A percentile compares a stretch with the other conserved stretches of the same genome.
These are phyloP conservation scores for Chloropicon primus DNA, from an alignment of 139 green algal species.

Conservation along the genomic window DNA sequence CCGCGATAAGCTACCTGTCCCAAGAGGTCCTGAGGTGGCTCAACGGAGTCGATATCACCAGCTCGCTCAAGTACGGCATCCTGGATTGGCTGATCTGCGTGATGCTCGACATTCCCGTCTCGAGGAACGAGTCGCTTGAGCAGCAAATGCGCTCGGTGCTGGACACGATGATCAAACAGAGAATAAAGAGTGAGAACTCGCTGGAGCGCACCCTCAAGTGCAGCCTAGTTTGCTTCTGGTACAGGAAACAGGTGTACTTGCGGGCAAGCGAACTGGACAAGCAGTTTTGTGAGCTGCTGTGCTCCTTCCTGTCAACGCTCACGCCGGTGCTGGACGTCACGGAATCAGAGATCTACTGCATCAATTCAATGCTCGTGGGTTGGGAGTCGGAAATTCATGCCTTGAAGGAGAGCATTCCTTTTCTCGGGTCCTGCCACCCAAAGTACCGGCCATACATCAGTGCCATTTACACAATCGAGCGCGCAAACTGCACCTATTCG, in stretches of 20 bases:
- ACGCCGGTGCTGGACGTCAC: not conserved
- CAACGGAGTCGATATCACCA: not conserved
- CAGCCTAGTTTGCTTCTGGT: not conserved
- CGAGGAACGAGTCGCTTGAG: not conserved
- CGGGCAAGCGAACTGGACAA: not conserved
- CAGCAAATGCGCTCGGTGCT: not conserved
- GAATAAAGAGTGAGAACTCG: not conserved
- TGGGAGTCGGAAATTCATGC: not conserved
- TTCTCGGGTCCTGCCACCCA: not conserved
- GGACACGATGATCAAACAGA: not conserved
- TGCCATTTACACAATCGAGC: not conserved
- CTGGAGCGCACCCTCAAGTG: not conserved
- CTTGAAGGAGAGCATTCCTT: not conserved
- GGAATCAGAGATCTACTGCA: not conserved
- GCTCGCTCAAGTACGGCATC: not conserved
- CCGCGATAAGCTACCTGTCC: not conserved
- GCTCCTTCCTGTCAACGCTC: not conserved
- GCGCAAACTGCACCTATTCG: not conserved
- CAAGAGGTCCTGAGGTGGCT: not conserved
- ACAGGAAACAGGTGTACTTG: not conserved
- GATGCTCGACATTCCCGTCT: not conserved
- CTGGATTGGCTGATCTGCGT: not conserved
- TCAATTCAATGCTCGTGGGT: not conserved
- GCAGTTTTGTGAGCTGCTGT: not conserved
- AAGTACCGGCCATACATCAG: not conserved